Evolutionary conservation across 2,329 filamentous ascomycete species (phyloP), one percentile per base, ranked within the genome.

Genomic region (Fusarium sp.): DNA sequence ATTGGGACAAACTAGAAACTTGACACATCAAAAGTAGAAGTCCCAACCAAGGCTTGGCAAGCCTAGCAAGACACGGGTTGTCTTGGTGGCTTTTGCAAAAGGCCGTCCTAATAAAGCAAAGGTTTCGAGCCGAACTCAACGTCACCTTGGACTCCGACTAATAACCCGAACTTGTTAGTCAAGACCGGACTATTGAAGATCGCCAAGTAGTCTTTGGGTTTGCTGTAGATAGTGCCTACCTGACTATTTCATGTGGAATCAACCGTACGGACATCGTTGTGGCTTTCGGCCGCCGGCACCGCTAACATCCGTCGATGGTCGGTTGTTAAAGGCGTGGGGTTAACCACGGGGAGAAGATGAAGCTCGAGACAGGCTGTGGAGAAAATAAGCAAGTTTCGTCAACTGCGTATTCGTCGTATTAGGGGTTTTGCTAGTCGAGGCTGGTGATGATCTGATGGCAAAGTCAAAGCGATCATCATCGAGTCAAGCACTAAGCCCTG

Each of bases 231-330:
- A 55, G 35, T 30, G 4, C 10, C 22, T 55, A 13, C 33, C 20
- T 44, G 30, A 17, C 17, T n/a, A 37, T 19, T 9, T 14, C n/a
- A 9, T 33, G 33, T 37, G 35, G 19, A 35, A 20, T 22, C 20
- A 46, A 45, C 56, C 14, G 35, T 30, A 33, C 45, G 33, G 33
- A 33, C 15, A 51, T 37, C 19, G 20, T 49, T 27, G 51, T 46
- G 52, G 46, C 52, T 64, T 19, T 51, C 61, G 52, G 59, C 41
- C 46, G 46, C 23, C 59, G 61, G 61, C 61, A 64, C 45, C 60
- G 52, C 52, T 59, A 63, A 64, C 40, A 52, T 39, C 61, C 52
- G 59, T 58, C 40, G 44, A 40, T 47, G 30, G 51, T 25, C 40
- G 15, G 25, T 32, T n/a, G 35, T n/a, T n/a, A 37, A 37, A 51